A percentile compares a stretch with the other conserved stretches of the same genome.
phyloP scores from a whole-genome alignment of 768 basidiomycete genomes.

The Pleurotus eryngii region DNA sequence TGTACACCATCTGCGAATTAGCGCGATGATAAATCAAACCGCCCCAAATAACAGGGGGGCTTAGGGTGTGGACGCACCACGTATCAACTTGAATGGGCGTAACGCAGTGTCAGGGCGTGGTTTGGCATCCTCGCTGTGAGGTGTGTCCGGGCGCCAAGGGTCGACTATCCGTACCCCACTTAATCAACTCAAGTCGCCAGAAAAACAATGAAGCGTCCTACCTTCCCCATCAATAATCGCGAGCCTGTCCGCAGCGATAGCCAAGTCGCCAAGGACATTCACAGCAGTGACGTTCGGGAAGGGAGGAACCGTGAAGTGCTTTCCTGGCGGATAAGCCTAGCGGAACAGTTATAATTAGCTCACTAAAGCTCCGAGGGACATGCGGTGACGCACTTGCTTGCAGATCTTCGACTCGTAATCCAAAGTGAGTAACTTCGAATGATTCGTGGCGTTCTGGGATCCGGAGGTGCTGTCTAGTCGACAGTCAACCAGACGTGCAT shows the following conservation, averaged over 20 bases:
- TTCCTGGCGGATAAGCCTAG: slow-evolving; percentile 76
- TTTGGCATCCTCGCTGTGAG: slow-evolving; percentile 71
- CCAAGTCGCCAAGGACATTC: slow-evolving; percentile 83
- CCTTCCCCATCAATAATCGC: slow-evolving; percentile 89
- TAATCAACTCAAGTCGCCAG: not conserved
- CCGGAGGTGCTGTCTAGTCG: slow-evolving; percentile 67
- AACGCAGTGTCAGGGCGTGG: slow-evolving; percentile 68
- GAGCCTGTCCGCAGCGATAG: slow-evolving; percentile 72
- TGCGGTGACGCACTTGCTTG: slow-evolving; percentile 37
- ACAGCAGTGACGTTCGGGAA: slow-evolving; percentile 81
- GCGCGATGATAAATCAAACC: not conserved
- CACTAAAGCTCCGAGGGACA: not conserved
- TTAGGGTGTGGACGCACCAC: slow-evolving; percentile 44
- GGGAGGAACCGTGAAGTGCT: slow-evolving; percentile 66
- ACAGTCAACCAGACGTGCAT: not conserved
- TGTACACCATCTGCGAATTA: slow-evolving; percentile 59
- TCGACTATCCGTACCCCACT: slow-evolving; percentile 49
- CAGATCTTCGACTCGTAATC: slow-evolving; percentile 73
- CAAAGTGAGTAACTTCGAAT: slow-evolving; percentile 75
- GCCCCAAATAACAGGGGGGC: not conserved
- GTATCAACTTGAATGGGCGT: slow-evolving; percentile 84
- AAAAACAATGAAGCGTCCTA: slow-evolving; percentile 20
- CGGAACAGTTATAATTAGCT: not conserved
- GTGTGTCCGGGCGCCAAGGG: slow-evolving; percentile 87
- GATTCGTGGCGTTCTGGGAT: slow-evolving; percentile 66